phyloP scores from a whole-genome alignment of 2,329 filamentous ascomycete genomes.

The Fusarium abutilonis region DNA sequence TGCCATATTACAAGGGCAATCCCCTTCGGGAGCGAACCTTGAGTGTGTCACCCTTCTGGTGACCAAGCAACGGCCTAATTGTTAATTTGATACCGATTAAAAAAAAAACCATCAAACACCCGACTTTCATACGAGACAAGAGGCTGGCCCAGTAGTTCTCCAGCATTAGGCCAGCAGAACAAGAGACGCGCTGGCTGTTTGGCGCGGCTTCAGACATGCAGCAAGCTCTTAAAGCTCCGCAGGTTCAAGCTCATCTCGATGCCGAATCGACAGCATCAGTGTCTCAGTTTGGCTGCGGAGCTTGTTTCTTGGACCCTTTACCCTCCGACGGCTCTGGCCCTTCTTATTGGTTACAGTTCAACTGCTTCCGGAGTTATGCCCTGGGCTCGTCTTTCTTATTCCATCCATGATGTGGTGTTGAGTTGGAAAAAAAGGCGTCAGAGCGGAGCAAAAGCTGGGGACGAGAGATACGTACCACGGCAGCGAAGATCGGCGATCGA shows the following conservation, averaged over 20 bases:
- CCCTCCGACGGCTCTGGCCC: not conserved
- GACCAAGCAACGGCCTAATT: not conserved
- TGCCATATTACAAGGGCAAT: conserved; percentile 45
- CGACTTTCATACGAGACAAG: not conserved
- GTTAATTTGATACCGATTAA: not conserved
- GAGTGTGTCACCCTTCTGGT: conserved; percentile 38
- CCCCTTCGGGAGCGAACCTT: conserved; percentile 23
- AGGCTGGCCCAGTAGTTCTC: not conserved
- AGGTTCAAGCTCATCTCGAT: conserved; percentile 10
- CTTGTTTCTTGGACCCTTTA: not conserved
- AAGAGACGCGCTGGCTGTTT: not conserved
- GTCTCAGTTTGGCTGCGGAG: conserved; percentile 7
- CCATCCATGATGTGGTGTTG: not conserved
- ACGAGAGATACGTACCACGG: conserved; percentile 22
- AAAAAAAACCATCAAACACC: not conserved
- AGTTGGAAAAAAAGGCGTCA: conserved; percentile 22
- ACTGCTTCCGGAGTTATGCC: conserved; percentile 10
- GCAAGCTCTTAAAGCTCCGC: too few species aligned
- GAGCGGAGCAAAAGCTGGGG: conserved; percentile 27
- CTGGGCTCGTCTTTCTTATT: not conserved
- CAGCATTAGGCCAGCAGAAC: conserved; percentile 4
- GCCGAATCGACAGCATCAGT: not conserved
- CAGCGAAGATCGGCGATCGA: conserved; percentile 35
- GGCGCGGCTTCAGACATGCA: too few species aligned
- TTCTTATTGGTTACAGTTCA: not conserved